phyloP scores from a whole-genome alignment of 768 basidiomycete species.

The Phaeolepiota aurea region DNA sequence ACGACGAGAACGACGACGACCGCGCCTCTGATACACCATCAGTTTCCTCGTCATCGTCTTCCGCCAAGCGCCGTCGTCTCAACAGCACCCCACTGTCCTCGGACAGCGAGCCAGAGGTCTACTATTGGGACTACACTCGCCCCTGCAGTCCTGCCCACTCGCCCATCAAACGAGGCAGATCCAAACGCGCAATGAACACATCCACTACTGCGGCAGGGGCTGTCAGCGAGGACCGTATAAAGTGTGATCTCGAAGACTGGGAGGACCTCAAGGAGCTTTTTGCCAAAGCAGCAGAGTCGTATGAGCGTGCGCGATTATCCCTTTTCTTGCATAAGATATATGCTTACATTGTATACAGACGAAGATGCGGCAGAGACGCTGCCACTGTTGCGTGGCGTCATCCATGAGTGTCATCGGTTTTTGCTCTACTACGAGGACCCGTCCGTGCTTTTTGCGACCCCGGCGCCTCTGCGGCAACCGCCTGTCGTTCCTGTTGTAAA shows the following conservation, averaged over 20 bases:
- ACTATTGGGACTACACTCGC: constrained; percentile 28
- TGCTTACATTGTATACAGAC: constrained; percentile 15
- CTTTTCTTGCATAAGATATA: neutral
- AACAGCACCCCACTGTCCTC: neutral
- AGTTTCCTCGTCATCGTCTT: neutral
- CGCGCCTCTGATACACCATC: constrained; percentile 10
- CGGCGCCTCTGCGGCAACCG: neutral
- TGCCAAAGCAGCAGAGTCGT: constrained; percentile 44
- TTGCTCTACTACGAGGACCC: constrained; percentile 47
- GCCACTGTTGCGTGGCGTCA: constrained; percentile 50
- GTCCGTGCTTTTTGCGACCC: constrained; percentile 33
- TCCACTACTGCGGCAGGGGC: constrained; percentile 23
- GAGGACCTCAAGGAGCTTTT: constrained; percentile 60
- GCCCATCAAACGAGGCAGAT: constrained; percentile 12
- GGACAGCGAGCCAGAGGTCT: constrained; percentile 10
- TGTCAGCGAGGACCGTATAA: constrained; percentile 8
- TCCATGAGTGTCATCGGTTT: constrained; percentile 65
- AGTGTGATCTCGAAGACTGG: constrained; percentile 48
- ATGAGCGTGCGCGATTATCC: constrained; percentile 38
- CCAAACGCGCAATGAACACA: constrained; percentile 28
- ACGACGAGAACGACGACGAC: constrained; percentile 15
- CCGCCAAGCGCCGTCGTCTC: neutral
- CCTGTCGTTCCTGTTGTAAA: constrained; percentile 1
- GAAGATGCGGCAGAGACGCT: constrained; percentile 42
- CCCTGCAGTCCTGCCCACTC: neutral